Base-by-base conservation (phyloP, 306 rosid species). In the Macrotyloma uniflorum region DNA sequence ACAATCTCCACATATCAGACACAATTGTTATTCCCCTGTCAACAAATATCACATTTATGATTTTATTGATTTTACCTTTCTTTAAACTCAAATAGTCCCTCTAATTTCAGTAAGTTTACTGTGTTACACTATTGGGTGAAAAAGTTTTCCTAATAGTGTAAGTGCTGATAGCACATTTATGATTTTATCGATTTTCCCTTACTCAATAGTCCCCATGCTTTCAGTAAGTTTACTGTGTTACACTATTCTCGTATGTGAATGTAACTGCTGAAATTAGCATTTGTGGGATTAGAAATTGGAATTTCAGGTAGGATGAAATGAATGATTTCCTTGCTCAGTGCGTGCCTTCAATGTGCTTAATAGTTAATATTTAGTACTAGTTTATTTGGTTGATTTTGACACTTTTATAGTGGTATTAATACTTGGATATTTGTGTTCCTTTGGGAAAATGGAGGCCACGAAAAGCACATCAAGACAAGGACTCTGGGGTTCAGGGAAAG, bases 201-300 rank as follows among this genome's bases (percentile, higher is more conserved):
- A 35, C 54, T 36, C 45, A 16, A n/a, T n/a, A n/a, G n/a, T n/a
- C n/a, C n/a, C n/a, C n/a, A 8, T 22, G 43, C 55, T 74, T 58
- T 46, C 35, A 46, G 22, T 45, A 67, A 11, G 15, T 12, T 42
- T 53, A 53, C 23, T 43, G 23, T 33, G 46, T 33, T 67, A 4
- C 65, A 24, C 42, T n/a, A 4, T 54, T n/a, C 23, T 57, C 65
- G 0, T 0, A 35, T 22, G 23, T 62, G 47, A 23, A 68, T 33
- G 47, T 24, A 23, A 67, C 55, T 74, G 47, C 57, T 5, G 63
- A 73, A 74, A 33, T 66, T 15, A 73, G 24, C 68, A 22, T 8
- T 42, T 12, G 5, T 9, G 51, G 62, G 51, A 54, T 13, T 45
- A 43, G 6, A 57, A 53, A 54, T 55, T 20, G 70, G 70, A 32